Evolutionary conservation across 1,284 basidiomycete species (phyloP).

Genomic region (Tilletia setariae): DNA sequence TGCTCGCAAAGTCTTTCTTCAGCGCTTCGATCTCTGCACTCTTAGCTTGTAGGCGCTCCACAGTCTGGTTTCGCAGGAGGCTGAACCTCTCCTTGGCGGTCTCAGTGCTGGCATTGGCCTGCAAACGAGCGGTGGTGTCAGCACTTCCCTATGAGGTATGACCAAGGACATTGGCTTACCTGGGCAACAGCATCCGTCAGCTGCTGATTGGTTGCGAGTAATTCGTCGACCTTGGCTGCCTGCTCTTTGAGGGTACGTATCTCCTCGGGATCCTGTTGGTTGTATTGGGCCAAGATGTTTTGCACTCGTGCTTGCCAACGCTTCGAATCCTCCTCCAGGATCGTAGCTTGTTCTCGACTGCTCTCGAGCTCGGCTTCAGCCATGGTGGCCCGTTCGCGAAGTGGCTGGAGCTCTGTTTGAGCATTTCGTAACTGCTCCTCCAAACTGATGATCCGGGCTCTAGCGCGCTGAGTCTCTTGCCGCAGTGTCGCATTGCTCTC

Average conservation of each 20-base stretch:
- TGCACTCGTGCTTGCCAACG: conserved; percentile 81
- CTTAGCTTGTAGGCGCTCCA: conserved; percentile 57
- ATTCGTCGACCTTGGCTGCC: conserved; percentile 28
- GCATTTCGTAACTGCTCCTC: conserved; percentile 57
- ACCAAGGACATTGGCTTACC: not conserved
- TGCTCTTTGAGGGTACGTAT: conserved; percentile 49
- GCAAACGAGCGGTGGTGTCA: conserved; percentile 28
- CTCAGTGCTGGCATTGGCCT: conserved; percentile 64
- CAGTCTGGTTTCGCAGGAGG: conserved; percentile 54
- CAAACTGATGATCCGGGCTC: conserved; percentile 59
- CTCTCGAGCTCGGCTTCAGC: conserved; percentile 73
- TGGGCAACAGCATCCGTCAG: conserved; percentile 20
- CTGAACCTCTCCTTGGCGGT: conserved; percentile 71
- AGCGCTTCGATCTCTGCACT: conserved; percentile 24
- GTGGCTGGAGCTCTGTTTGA: conserved; percentile 68
- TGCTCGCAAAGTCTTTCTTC: conserved; percentile 26
- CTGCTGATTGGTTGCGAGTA: conserved; percentile 19
- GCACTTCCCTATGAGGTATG: not conserved
- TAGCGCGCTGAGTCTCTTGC: conserved; percentile 70
- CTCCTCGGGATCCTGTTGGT: conserved; percentile 75
- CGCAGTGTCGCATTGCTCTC: conserved; percentile 84
- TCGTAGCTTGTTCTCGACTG: conserved; percentile 66
- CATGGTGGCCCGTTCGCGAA: conserved; percentile 68
- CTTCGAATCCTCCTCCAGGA: conserved; percentile 73
- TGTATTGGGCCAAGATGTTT: conserved; percentile 79